Base-by-base conservation (phyloP, 441 rosid genomes). In the Populus hybrid region DNA sequence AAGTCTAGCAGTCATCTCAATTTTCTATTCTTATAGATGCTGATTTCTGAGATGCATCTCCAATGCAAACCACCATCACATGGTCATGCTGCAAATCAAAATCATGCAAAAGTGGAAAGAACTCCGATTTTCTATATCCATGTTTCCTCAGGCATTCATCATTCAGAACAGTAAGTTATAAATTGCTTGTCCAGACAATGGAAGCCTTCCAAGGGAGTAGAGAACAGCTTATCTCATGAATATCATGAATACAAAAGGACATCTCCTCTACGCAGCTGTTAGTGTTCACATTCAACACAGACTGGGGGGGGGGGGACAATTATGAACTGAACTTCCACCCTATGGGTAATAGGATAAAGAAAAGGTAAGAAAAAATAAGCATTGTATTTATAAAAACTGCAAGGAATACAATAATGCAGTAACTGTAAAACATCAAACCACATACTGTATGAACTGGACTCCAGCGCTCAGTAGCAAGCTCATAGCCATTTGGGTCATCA, bases 391-490 rank as follows among this genome's bases (percentile, higher is more conserved):
- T 32, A 30, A 69, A 7, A 11, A 69, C 40, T 18, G 23, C 21
- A 9, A 7, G 21, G 36, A 32, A 69, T 9, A 34, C 6, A 69
- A 38, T 30, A 12, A 32, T 28, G 42, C 71, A 32, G 24, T 0
- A 18, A 35, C n/a, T 10, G 10, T 32, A 1, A 69, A 9, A 12
- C 32, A 30, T 30, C 32, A 9, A 14, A 38, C 34, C 61, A 78
- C 89, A 71, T 87, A 95, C 98, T 1, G 97, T 95, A 79, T 95
- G 98, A 63, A 95, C 91, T 11, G 98, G 98, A 59, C 78, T 89
- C 97, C 97, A 91, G 11, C 97, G 95, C 75, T 93, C 98, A 70
- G 91, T 89, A 57, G 98, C 95, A 80, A 94, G 93, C 90, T 94
- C 98, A 57, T 93, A 94, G 46, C 98, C 98, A 68, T 90, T 94